These are phyloP conservation scores for Pichia sp. DNA, from an alignment of 1,139 yeast species.

Conservation along the genomic window DNA sequence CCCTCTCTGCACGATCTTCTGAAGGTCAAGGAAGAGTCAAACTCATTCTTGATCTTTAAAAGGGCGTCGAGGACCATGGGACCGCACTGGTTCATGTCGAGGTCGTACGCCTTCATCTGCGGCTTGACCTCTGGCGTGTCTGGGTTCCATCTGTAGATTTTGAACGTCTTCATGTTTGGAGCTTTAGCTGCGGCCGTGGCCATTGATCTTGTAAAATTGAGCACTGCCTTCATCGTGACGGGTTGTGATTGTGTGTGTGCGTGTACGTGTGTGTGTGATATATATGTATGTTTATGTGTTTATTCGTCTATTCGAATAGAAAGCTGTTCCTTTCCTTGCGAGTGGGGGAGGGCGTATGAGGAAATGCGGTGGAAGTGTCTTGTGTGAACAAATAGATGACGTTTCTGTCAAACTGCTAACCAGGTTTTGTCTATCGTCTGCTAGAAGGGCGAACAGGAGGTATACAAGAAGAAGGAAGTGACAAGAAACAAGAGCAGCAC, in stretches of 20 bases:
- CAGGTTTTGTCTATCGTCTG: too few species aligned
- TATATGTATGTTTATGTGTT: too few species aligned
- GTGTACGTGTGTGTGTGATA: not conserved
- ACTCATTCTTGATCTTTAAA: conserved; percentile 91
- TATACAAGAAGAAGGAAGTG: too few species aligned
- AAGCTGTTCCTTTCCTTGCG: too few species aligned
- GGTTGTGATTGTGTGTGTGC: not conserved
- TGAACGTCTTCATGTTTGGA: conserved; percentile 74
- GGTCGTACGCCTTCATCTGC: conserved; percentile 71
- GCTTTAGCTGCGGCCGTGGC: conserved; percentile 36
- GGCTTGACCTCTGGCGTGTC: conserved; percentile 96
- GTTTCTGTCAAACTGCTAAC: too few species aligned
- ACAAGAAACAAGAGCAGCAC: not conserved
- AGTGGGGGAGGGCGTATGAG: too few species aligned
- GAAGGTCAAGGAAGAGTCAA: conserved; percentile 90
- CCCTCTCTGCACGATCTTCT: conserved; percentile 99
- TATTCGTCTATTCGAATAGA: too few species aligned
- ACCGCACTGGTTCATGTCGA: conserved; percentile 89
- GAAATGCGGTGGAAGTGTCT: too few species aligned
- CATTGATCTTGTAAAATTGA: conserved; percentile 25
- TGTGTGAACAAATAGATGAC: too few species aligned
- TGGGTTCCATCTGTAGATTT: conserved; percentile 97
- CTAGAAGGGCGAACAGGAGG: too few species aligned
- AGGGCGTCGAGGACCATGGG: conserved; percentile 98
- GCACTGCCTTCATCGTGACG: conserved; percentile 6